Evolutionary conservation across 1,284 basidiomycete species (phyloP), one percentile per base, ranked within the genome.

Genomic region (Pseudozyma tsukubaensis): DNA sequence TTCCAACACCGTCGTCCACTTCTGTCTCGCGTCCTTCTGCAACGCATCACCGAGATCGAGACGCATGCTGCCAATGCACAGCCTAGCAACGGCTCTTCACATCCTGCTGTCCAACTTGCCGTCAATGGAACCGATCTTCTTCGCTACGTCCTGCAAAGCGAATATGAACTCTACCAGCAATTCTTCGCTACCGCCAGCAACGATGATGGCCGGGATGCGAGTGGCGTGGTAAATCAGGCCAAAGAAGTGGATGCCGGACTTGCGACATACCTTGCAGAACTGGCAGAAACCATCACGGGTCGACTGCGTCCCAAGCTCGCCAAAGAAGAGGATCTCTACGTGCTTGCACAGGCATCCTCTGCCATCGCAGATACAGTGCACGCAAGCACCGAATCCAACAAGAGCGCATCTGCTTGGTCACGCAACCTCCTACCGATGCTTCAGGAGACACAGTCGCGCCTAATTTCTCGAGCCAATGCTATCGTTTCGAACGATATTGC

Each of bases 1-100:
- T 78, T 71, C 35, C 59, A 75, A 29, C 45, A 63, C 18, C 67
- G 78, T 8, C 48, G 66, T n/a, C 60, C 67, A 9, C 45, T 73
- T 16, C 61, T 79, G 11, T 50, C 58, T 6, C 65, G 67, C 16
- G 32, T 73, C 14, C 57, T 80, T 6, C 12, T 51, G 40, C 53
- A 62, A 24, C 43, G 50, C 43, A 39, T 80, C 24, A 47, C 62
- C 44, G 63, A 70, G 10, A 64, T 76, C 16, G 78, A 79, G 29
- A 11, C 50, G 1, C 37, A 44, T 3, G 42, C 45, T 2, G 18
- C 62, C 1, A 18, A 3, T n/a, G 19, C 36, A 19, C 44, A 50
- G 24, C 10, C 55, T 3, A 40, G 44, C 32, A n/a, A 36, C 19
- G 53, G n/a, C n/a, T 5, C 21, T 3, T 18, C 1, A 42, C 59